Evolutionary conservation across 2,329 filamentous ascomycete genomes (phyloP).

Genomic region (Aspergillus pseudoglaucus): DNA sequence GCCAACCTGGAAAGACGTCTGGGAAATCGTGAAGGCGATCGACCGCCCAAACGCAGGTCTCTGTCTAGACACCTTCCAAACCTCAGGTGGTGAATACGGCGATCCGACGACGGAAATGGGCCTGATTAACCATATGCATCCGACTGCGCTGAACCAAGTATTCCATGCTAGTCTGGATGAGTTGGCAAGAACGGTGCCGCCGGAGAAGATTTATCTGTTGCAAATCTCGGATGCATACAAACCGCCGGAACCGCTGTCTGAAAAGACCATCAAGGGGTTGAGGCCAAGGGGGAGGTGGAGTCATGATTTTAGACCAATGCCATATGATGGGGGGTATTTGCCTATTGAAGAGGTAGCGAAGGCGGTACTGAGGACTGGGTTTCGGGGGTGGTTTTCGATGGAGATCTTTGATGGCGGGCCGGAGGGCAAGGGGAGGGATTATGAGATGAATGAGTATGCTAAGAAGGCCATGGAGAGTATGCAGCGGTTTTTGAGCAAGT

Average conservation of each 20-base stretch:
- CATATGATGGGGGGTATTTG: conserved; percentile 64
- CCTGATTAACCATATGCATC: conserved; percentile 44
- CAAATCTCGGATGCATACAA: conserved; percentile 72
- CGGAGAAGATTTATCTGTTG: conserved; percentile 66
- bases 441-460: conserved; percentile 45
- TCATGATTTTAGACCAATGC: conserved; percentile 62
- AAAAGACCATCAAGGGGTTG: conserved; percentile 48
- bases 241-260: conserved; percentile 49
- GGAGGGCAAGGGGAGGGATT: conserved; percentile 48
- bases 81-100: conserved; percentile 64
- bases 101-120: conserved; percentile 63
- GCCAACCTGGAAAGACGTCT: conserved; percentile 62
- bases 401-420: conserved; percentile 62
- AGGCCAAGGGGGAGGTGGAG: conserved; percentile 63
- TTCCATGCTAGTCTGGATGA: conserved; percentile 53
- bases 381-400: conserved; percentile 60
- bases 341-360: conserved; percentile 59
- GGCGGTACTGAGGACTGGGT: conserved; percentile 63
- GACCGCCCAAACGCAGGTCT: conserved; percentile 62
- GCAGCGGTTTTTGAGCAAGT: conserved; percentile 38
- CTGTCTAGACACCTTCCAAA: conserved; percentile 74
- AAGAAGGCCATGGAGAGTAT: conserved; percentile 47
- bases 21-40: conserved; percentile 59
- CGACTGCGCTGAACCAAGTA: conserved; percentile 42
- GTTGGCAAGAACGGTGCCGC: conserved; percentile 52